Conservation (phyloP, 2,329 filamentous ascomycete species). For the Clarireedia paspali region DNA sequence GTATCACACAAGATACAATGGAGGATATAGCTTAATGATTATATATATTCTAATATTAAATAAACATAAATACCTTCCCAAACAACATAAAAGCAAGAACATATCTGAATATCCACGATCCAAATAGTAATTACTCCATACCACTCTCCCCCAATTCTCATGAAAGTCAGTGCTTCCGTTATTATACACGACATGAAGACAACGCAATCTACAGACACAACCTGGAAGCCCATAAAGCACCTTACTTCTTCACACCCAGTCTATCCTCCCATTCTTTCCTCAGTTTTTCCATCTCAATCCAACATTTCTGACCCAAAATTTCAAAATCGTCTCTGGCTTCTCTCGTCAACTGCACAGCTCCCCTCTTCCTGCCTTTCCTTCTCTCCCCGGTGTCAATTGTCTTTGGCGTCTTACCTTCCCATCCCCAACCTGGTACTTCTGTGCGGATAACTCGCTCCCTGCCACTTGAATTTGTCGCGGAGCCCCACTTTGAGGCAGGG, state of each 20-base stretch:
- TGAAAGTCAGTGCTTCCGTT: neutral
- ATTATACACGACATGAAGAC: neutral
- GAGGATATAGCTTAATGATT: no score
- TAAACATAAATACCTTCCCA: no score
- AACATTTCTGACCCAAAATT: slow-evolving; percentile 50
- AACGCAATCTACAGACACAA: neutral
- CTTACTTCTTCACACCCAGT: slow-evolving; percentile 17
- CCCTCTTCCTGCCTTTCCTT: slow-evolving; percentile 50
- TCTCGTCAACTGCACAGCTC: slow-evolving; percentile 49
- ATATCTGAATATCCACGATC: no score
- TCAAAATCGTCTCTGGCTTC: slow-evolving; percentile 57
- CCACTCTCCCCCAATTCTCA: neutral
- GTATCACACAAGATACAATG: no score
- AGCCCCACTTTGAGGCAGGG: slow-evolving; percentile 75
- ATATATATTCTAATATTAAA: no score
- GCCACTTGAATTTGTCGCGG: slow-evolving; percentile 53
- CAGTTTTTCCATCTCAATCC: slow-evolving; percentile 66
- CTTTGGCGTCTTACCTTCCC: slow-evolving; percentile 46
- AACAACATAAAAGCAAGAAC: no score
- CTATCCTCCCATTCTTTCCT: slow-evolving; percentile 53
- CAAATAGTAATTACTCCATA: no score
- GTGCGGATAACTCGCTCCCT: slow-evolving; percentile 61
- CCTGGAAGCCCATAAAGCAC: neutral
- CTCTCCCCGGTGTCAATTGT: slow-evolving; percentile 38
- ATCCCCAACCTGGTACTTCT: slow-evolving; percentile 83